Evolutionary conservation across 257 asterid species (phyloP).

Genomic region (Ballota nigra): DNA sequence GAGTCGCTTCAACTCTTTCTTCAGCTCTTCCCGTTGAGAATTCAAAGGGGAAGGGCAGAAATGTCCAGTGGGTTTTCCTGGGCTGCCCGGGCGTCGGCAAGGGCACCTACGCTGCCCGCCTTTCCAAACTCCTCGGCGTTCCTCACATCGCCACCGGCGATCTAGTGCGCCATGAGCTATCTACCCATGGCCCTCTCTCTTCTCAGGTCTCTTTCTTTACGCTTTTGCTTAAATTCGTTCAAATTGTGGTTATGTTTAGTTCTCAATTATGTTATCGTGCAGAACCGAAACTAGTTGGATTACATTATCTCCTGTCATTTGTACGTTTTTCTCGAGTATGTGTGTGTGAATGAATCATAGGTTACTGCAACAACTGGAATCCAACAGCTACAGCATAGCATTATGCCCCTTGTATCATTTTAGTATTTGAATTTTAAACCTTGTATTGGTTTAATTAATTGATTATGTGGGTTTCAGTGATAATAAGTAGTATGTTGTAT

Average conservation of each 20-base stretch:
- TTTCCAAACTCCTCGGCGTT: slow-evolving; percentile 70
- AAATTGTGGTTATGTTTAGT: not conserved
- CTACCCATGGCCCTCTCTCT: slow-evolving; percentile 67
- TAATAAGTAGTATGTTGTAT: not conserved
- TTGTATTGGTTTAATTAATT: not conserved
- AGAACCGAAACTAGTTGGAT: not conserved
- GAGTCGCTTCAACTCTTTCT: slow-evolving; percentile 39
- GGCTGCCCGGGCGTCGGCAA: slow-evolving; percentile 99
- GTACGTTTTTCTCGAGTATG: not conserved
- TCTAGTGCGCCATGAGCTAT: slow-evolving; percentile 86
- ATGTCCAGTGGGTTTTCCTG: slow-evolving; percentile 89
- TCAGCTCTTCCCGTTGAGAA: slow-evolving; percentile 28
- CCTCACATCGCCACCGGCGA: slow-evolving; percentile 98
- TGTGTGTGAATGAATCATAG: not conserved
- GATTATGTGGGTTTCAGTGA: not conserved
- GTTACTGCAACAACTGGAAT: not conserved
- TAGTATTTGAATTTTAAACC: no score
- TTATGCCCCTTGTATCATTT: not conserved
- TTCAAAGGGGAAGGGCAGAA: slow-evolving; percentile 44
- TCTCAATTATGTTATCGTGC: not conserved
- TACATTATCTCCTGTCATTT: not conserved
- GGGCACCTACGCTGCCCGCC: slow-evolving; percentile 91
- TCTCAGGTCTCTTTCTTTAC: slow-evolving; percentile 45
- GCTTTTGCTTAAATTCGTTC: not conserved
- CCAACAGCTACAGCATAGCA: not conserved